Base-by-base conservation (phyloP, 169 alveolate species). In the Plasmodium reichenowi region DNA sequence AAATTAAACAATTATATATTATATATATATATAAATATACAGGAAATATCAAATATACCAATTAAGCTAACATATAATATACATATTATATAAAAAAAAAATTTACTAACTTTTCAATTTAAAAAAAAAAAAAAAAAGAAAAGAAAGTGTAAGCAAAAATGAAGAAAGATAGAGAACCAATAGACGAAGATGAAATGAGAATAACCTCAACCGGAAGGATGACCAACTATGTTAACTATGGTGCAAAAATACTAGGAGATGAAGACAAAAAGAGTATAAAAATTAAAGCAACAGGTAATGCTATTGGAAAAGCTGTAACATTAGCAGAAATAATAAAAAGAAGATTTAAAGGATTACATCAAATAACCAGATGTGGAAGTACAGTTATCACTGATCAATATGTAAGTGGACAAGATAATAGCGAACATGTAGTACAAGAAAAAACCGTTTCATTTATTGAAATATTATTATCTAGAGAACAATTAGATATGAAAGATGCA, bases 221-320 rank as follows among this genome's bases (percentile, higher is more conserved):
- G 70, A 87, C 93, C 58, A 94, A 93, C 59, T 96, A 96, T 72
- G 97, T 96, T 24, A 73, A 93, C 48, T 97, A 96, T 83, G 98
- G 96, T 43, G 92, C 91, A 50, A 80, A 92, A 22, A 89, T 94
- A 17, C 72, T 96, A 83, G 94, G 89, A 38, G 96, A 92, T 38
- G 96, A 94, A 32, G 94, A 90, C 20, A 71, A 56, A 59, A 93
- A 91, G 4, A 86, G 89, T 29, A 71, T 97, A 29, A 94, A 94
- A 50, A 93, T 97, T 60, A 94, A 95, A 85, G 98, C 97, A 13
- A 96, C 98, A 7, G 99, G 99, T 13, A 93, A 93, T 26, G 98
- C 98, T 24, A 95, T 96, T 80, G 91, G 93, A 64, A 96, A 93
- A 86, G 97, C 96, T 32, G 95, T 96, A 2, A 89, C 96, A 4